These are phyloP conservation scores for Dorcoceras hygrometricum DNA, from an alignment of 257 asterid genomes.

Conservation along the genomic window DNA sequence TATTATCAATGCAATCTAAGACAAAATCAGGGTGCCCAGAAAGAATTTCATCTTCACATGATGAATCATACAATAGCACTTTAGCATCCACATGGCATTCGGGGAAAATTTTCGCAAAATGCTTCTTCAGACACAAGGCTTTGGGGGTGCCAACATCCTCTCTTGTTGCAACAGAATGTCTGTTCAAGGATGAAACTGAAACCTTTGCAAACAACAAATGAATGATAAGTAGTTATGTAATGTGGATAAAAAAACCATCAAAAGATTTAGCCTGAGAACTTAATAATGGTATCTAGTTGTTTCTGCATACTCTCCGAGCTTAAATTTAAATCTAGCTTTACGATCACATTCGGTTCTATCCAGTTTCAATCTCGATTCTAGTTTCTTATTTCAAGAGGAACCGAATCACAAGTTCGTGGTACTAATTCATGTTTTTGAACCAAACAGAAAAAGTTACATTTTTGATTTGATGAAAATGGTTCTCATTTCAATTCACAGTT, in stretches of 20 bases:
- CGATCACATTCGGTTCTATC: no score
- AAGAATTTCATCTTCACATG: constrained; percentile 88
- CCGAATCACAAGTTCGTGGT: no score
- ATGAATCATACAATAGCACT: constrained; percentile 75
- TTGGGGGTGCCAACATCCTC: constrained; percentile 93
- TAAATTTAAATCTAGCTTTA: no score
- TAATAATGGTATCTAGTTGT: constrained; percentile 11
- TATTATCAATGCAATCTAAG: constrained; percentile 92
- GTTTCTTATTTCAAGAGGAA: no score
- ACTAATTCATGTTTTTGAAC: no score
- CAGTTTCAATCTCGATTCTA: no score
- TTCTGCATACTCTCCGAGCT: no score
- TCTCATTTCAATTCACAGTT: neutral
- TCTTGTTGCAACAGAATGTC: constrained; percentile 97
- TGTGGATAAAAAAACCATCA: constrained; percentile 4
- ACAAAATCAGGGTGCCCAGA: constrained; percentile 86
- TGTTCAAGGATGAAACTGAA: constrained; percentile 90
- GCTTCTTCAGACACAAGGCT: constrained; percentile 85
- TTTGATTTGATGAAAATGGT: no score
- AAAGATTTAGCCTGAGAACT: constrained; percentile 17
- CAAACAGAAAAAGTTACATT: no score
- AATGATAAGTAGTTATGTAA: constrained; percentile 19
- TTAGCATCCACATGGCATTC: constrained; percentile 88
- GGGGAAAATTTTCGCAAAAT: constrained; percentile 75
- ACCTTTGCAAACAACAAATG: constrained; percentile 51